A percentile compares a stretch with the other conserved stretches of the same genome.
These are phyloP conservation scores for Ustilago cynodontis DNA, from an alignment of 1,284 basidiomycete genomes.

Conservation along the genomic window DNA sequence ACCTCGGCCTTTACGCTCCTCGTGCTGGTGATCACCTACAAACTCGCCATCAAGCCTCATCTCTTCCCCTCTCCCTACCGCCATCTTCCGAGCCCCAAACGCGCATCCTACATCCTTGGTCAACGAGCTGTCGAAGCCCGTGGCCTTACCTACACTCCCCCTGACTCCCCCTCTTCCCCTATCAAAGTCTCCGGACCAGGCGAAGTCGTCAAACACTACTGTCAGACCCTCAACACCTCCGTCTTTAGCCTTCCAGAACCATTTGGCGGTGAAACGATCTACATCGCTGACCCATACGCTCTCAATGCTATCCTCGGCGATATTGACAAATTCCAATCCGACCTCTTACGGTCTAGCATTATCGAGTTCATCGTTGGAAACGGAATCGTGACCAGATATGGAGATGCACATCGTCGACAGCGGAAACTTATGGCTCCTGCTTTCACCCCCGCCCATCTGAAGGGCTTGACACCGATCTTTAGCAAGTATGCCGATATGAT, in stretches of 20 bases:
- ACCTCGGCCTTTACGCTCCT: conserved; percentile 14
- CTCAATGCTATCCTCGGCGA: conserved; percentile 40
- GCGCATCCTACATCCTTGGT: conserved; percentile 34
- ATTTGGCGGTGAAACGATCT: conserved; percentile 38
- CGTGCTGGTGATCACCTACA: conserved; percentile 30
- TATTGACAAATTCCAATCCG: conserved; percentile 43
- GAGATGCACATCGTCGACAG: conserved; percentile 49
- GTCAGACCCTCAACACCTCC: conserved; percentile 15
- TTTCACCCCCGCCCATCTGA: conserved; percentile 53
- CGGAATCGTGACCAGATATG: conserved; percentile 43
- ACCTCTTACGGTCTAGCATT: conserved; percentile 33
- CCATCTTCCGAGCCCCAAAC: conserved; percentile 26
- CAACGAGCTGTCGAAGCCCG: conserved; percentile 41
- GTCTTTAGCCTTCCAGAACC: conserved; percentile 46
- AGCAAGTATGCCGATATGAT: conserved; percentile 49
- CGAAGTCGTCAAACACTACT: conserved; percentile 25
- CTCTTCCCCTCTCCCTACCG: conserved; percentile 47
- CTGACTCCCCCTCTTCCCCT: neutral
- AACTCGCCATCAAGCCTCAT: conserved; percentile 39
- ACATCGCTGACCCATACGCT: conserved; percentile 34
- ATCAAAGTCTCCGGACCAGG: neutral
- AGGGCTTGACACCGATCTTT: conserved; percentile 46
- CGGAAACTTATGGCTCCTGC: conserved; percentile 58
- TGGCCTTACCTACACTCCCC: conserved; percentile 24
- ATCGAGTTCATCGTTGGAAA: conserved; percentile 50